Base-by-base conservation (phyloP, 441 rosid species). In the Heliophila coronopifolia region DNA sequence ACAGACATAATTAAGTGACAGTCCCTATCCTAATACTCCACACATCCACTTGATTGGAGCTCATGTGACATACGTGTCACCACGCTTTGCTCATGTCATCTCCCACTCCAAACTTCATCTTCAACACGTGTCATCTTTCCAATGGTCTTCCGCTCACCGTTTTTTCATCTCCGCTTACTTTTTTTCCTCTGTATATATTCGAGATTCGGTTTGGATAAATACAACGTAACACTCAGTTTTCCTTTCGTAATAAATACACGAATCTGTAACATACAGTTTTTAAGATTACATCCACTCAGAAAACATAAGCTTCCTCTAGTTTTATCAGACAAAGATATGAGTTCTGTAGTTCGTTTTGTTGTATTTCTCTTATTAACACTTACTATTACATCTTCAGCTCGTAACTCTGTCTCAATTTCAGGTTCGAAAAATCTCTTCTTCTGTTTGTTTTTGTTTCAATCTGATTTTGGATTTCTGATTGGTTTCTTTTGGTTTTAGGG, bases 21-120 rank as follows among this genome's bases (percentile, higher is more conserved):
- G 50, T 63, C 61, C 3, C 37, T 12, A 9, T 61, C 67, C 12
- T 37, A 26, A 46, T 31, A 43, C 20, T 39, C 61, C 67, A 54
- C 61, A 63, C 16, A 47, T 64, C 68, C 63, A 64, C 69, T 64
- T 49, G 69, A 58, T 64, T 27, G 53, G 53, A 23, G 0, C 4
- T 63, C 47, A 56, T 56, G 68, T 49, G 52, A 49, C 68, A 6
- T 42, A 64, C 58, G 58, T 56, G 63, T 40, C 59, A 50, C 53
- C 52, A 56, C 51, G 24, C 30, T 24, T 39, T 26, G 62, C 39
- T 39, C 62, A 54, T 51, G 62, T 63, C 57, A 63, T 32, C 67
- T 18, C 35, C 67, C 67, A 54, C 61, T 54, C 22, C 37, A 28
- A 5, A 17, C 11, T 6, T 19, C 8, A 14, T 37, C 9, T 1